Base-by-base conservation (phyloP, 495 filamentous ascomycete genomes). In the Penicillium robsamsonii region DNA sequence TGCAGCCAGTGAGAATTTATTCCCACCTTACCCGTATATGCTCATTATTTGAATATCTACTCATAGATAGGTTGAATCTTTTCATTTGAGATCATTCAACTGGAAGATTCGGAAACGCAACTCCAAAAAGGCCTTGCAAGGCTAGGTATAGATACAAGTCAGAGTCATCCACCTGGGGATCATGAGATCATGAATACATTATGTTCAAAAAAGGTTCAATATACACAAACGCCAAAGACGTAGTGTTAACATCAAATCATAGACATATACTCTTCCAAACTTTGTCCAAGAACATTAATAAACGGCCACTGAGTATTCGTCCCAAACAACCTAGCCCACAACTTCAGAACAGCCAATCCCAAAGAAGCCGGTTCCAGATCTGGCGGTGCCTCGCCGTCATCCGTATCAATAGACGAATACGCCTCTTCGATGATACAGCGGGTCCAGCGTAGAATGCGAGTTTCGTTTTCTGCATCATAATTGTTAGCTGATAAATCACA, bases 221-320 rank as follows among this genome's bases (percentile, higher is more conserved):
- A 60, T 60, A 8, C 52, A 57, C 53, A 60, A 50, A 31, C 42
- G 20, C 22, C 15, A 24, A 20, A 13, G 2, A 30, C 20, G 27
- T 20, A 38, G 33, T 45, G 43, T 56, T 1, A 53, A 45, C 30
- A 50, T 64, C 58, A 64, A 42, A 71, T 65, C 64, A 74, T 66
- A 20, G 53, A 51, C 50, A 69, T 61, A 38, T 71, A 74, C 46
- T 56, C 60, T 45, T 74, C 68, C 56, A 75, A 52, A 41, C 73
- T 73, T 35, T 73, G 56, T 13, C 73, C 71, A 46, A 75, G 58
- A 2, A 68, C 52, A 56, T 75, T 75, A n/a, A 75, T 73, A 43
- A 75, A 74, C 0, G 66, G 65, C 73, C 73, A 75, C 40, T 74
- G 71, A 1, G 68, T 73, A 45, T 75, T 75, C 4, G 64, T 66